Evolutionary conservation across 2,329 filamentous ascomycete species (phyloP), one percentile per base, ranked within the genome.

Genomic region (Penicillium brevicompactum): DNA sequence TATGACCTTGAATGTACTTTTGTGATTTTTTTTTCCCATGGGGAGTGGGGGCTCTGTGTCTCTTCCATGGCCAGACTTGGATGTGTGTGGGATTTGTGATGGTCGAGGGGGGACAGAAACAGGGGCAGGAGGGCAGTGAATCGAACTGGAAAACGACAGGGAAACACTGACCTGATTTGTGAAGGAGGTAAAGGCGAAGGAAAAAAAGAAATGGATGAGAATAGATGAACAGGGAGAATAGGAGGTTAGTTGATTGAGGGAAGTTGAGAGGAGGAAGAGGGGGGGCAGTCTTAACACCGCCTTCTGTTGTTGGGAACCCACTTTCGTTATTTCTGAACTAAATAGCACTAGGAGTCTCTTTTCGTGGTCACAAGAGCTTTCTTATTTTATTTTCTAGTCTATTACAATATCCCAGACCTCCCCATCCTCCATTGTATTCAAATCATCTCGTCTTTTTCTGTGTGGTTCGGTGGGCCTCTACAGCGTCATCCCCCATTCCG

Each of bases 401-500:
- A 48, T 46, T 38, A 24, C 21, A 40, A 43, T 32, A 34, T 24
- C 38, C 21, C 34, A 44, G 41, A 42, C 11, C 18, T 46, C 32
- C 22, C 18, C 16, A 7, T 42, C 10, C 41, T 38, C 44, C 45
- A 18, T 37, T 37, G 34, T n/a, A 27, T 38, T 27, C 31, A 41
- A 32, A 40, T 34, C 46, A 46, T 44, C 41, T 49, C 49, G 42
- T 59, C 60, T n/a, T 46, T 22, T 69, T 71, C 66, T 70, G 66
- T 73, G 70, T 73, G 71, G 70, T 71, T 74, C 70, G 67, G 71
- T 73, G 71, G 71, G 70, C 70, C 70, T 53, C 58, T 62, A 40
- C 63, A 66, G 67, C 69, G 69, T 72, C 69, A 73, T 71, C 70
- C 68, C 61, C 65, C 70, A 68, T 69, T 67, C 65, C 61, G 53